These are phyloP conservation scores for Alternaria sp. DNA, from an alignment of 2,329 filamentous ascomycete genomes.

Conservation along the genomic window DNA sequence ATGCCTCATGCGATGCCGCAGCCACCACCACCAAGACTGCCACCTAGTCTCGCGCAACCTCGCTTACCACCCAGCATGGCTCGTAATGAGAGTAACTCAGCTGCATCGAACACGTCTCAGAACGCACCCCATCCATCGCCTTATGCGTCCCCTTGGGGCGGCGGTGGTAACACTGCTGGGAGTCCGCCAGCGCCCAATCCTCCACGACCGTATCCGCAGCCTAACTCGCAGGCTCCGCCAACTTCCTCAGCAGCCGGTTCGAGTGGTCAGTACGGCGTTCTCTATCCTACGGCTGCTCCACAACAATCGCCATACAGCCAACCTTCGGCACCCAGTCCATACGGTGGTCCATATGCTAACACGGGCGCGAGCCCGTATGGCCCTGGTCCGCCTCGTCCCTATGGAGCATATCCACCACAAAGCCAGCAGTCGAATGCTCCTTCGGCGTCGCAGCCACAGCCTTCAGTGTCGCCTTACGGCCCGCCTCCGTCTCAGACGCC, in stretches of 20 bases:
- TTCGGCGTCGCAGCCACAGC: conserved; percentile 19
- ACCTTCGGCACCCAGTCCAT: conserved; percentile 33
- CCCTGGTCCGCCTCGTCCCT: conserved; percentile 34
- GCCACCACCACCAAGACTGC: conserved; percentile 40
- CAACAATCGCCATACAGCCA: conserved; percentile 31
- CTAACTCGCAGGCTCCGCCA: conserved; percentile 38
- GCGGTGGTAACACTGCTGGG: conserved; percentile 40
- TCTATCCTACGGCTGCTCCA: conserved; percentile 45
- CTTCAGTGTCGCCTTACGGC: conserved; percentile 20
- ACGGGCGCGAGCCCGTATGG: conserved; percentile 43
- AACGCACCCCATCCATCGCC: conserved; percentile 41
- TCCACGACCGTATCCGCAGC: conserved; percentile 43
- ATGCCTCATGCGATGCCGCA: conserved; percentile 45
- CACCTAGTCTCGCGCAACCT: conserved; percentile 40
- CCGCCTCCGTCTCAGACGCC: conserved; percentile 21
- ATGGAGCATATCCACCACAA: conserved; percentile 38
- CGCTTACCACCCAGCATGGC: conserved; percentile 51
- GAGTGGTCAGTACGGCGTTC: conserved; percentile 47
- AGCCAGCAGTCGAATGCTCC: conserved; percentile 30
- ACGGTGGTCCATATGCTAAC: conserved; percentile 43
- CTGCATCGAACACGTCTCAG: conserved; percentile 36
- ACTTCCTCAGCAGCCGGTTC: conserved; percentile 30
- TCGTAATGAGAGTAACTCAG: conserved; percentile 35
- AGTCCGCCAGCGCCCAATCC: conserved; percentile 36
- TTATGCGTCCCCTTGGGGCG: conserved; percentile 50